Evolutionary conservation across 495 filamentous ascomycete species (phyloP).

Genomic region (Xylaria flabelliformis): DNA sequence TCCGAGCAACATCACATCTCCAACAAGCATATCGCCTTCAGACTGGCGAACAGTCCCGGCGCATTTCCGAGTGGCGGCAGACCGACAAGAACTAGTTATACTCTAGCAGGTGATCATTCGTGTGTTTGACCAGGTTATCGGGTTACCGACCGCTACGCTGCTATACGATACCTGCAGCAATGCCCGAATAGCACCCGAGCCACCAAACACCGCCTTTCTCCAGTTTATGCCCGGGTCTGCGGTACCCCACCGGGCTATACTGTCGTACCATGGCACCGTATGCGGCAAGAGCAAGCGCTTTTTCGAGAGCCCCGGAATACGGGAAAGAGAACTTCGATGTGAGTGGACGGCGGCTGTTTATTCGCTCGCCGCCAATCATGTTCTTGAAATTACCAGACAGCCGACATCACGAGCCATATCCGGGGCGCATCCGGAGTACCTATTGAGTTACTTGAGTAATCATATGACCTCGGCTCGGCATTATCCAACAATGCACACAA

Average conservation of each 20-base stretch:
- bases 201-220: constrained; percentile 2
- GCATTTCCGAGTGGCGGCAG: background rate
- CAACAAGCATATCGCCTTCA: background rate
- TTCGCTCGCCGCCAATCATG: background rate
- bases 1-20: background rate
- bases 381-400: background rate
- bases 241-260: background rate
- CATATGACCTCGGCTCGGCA: background rate
- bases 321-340: background rate
- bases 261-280: background rate
- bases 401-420: constrained; percentile 18
- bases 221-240: constrained; percentile 13
- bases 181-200: background rate
- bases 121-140: constrained; percentile 15
- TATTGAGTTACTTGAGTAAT: background rate
- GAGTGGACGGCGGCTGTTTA: background rate
- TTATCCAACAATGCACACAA: background rate
- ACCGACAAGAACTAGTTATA: background rate
- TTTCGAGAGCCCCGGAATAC: constrained; percentile 3
- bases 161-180: constrained; percentile 22
- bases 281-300: background rate
- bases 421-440: background rate
- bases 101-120: background rate
- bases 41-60: background rate
- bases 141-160: constrained; percentile 16